Percentiles rank a stretch among this genome's conserved stretches.
phyloP scores from a whole-genome alignment of 2,329 filamentous ascomycete species.

The Chaetomiaceae sp. region DNA sequence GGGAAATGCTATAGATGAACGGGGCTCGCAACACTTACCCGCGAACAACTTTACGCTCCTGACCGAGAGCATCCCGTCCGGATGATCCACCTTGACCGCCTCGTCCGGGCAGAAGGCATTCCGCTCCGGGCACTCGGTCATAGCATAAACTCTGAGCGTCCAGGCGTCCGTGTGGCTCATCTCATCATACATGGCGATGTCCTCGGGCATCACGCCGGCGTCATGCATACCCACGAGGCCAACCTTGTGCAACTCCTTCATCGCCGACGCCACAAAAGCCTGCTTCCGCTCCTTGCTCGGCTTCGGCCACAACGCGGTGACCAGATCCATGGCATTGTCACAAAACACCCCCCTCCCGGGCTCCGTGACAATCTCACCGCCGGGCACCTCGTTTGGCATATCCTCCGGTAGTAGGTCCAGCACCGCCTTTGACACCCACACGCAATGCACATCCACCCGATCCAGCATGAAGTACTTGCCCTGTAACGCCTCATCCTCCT shows the following conservation, averaged over 20 bases:
- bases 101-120: conserved; percentile 60
- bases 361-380: conserved; percentile 58
- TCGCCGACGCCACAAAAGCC: conserved; percentile 54
- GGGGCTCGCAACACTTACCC: conserved; percentile 39
- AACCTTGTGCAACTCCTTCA: conserved; percentile 57
- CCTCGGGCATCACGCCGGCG: conserved; percentile 55
- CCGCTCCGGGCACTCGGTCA: conserved; percentile 61
- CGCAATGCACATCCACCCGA: conserved; percentile 65
- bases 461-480: conserved; percentile 65
- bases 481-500: conserved; percentile 46
- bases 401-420: conserved; percentile 54
- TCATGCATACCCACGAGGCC: conserved; percentile 67
- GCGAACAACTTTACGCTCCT: conserved; percentile 67
- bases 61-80: conserved; percentile 51
- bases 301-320: conserved; percentile 54
- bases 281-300: conserved; percentile 50
- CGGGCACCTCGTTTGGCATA: conserved; percentile 46
- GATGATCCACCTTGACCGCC: conserved; percentile 40
- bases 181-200: conserved; percentile 51
- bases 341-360: conserved; percentile 67
- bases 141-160: conserved; percentile 62
- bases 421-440: conserved; percentile 63
- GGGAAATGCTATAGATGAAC: background rate
- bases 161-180: conserved; percentile 45
- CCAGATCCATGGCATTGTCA: conserved; percentile 66